Evolutionary conservation across 129 eudicot species (phyloP).

Genomic region (Escallonia rubra): DNA sequence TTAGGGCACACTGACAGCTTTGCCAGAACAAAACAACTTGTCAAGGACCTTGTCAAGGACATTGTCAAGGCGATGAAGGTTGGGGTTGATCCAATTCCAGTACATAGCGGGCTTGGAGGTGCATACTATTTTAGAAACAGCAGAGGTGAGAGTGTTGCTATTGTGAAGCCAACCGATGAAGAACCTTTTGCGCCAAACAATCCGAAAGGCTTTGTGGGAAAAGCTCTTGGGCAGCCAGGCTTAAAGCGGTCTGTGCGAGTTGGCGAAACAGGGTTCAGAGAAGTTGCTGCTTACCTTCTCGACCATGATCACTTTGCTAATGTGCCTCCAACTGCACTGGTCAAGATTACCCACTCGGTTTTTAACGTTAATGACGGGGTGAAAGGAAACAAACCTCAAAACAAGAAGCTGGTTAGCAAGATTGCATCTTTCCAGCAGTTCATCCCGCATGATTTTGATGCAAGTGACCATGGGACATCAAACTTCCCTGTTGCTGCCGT

Average conservation of each 20-base stretch:
- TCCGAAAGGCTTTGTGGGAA: slow-evolving; percentile 91
- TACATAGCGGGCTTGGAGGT: slow-evolving; percentile 80
- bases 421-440: slow-evolving; percentile 90
- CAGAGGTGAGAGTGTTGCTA: slow-evolving; percentile 73
- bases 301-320: slow-evolving; percentile 75
- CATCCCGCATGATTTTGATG: slow-evolving; percentile 88
- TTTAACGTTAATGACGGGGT: slow-evolving; percentile 80
- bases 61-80: slow-evolving; percentile 51
- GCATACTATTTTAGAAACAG: slow-evolving; percentile 68
- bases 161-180: slow-evolving; percentile 92
- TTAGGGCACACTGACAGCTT: slow-evolving; percentile 50
- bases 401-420: slow-evolving; percentile 60
- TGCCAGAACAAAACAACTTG: slow-evolving; percentile 46
- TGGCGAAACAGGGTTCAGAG: slow-evolving; percentile 87
- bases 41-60: slow-evolving; percentile 47
- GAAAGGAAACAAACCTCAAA: slow-evolving; percentile 41
- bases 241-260: slow-evolving; percentile 75
- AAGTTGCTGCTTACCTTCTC: slow-evolving; percentile 88
- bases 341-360: slow-evolving; percentile 81
- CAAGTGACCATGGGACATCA: slow-evolving; percentile 93
- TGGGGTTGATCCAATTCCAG: slow-evolving; percentile 80
- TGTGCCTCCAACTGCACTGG: slow-evolving; percentile 95
- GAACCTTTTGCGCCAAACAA: slow-evolving; percentile 92
- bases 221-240: slow-evolving; percentile 79
- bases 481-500: slow-evolving; percentile 85